phyloP scores from a whole-genome alignment of 208 protist species.

The Wallacemonas sp. region DNA sequence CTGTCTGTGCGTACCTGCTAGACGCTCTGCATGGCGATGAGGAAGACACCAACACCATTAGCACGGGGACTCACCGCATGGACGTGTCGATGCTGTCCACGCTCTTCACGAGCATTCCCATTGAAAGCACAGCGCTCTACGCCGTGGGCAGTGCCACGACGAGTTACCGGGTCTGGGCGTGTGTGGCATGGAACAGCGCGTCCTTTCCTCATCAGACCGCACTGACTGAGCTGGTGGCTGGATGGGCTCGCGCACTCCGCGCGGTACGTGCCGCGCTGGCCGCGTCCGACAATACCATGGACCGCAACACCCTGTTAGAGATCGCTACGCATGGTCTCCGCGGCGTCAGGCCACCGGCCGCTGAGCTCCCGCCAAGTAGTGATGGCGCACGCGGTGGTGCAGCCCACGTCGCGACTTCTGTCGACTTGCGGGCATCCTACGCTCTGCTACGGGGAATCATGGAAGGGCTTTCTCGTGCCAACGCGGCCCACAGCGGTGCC shows the following conservation, averaged over 20 bases:
- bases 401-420: neutral
- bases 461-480: conserved; percentile 24
- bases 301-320: too few relatives aligned
- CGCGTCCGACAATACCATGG: too few relatives aligned
- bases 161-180: conserved; percentile 66
- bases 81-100: conserved; percentile 13
- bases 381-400: too few relatives aligned
- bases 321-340: too few relatives aligned
- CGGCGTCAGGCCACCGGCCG: too few relatives aligned
- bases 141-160: conserved; percentile 55
- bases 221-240: conserved; percentile 24
- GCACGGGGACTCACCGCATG: neutral
- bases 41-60: neutral
- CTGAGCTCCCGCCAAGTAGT: too few relatives aligned
- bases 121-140: conserved; percentile 14
- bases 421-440: neutral
- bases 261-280: too few relatives aligned
- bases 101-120: conserved; percentile 16
- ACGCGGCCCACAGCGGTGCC: neutral
- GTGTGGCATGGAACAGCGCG: conserved; percentile 61
- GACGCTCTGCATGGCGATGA: neutral
- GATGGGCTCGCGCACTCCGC: conserved; percentile 24
- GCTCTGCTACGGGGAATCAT: conserved; percentile 28
- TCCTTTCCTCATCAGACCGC: conserved; percentile 58
- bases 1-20: neutral